Base-by-base conservation (phyloP, 176 grass and related monocot genomes). In the Avena atlantica region DNA sequence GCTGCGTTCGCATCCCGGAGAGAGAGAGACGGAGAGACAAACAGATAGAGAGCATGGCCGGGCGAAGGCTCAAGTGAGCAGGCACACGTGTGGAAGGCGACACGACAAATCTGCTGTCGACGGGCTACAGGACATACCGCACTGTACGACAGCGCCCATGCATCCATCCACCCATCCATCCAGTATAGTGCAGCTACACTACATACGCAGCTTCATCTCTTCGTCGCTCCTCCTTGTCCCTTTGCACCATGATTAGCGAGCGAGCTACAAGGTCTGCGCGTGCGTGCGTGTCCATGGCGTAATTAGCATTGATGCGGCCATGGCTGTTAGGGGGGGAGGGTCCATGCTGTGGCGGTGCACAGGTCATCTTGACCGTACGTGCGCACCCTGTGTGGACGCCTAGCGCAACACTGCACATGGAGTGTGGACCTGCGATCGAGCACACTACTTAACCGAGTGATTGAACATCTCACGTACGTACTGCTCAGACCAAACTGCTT, bases 401-500 rank as follows among this genome's bases (percentile, higher is more conserved):
- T 31, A 31, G 31, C 31, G 84, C 89, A 72, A 45, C 69, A 73
- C 4, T 24, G 84, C 64, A 90, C 89, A 79, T 83, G 79, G 80
- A 31, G 79, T 45, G 84, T 83, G 80, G 79, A 17, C 80, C 79
- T 73, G 44, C 6, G 15, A 42, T 42, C 1, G 6, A 42, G 40
- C 40, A 7, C 23, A 1, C 25, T 12, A 48, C 47, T 49, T 47
- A 73, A 79, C 29, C 60, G 40, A 42, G 40, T 74, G 40, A 70
- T 31, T 45, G 40, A 49, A 49, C 82, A 45, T 57, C 48, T 45
- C 42, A 73, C 59, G 24, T 40, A 56, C 80, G 24, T 40, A 56
- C 80, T 83, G 78, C 50, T 70, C 72, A 42, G 88, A 86, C 83
- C 83, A 86, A 81, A 74, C 83, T 76, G 19, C 78, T 86, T 78